Evolutionary conservation across 83 land plant species (phyloP).

Genomic region (Picea mariana): DNA sequence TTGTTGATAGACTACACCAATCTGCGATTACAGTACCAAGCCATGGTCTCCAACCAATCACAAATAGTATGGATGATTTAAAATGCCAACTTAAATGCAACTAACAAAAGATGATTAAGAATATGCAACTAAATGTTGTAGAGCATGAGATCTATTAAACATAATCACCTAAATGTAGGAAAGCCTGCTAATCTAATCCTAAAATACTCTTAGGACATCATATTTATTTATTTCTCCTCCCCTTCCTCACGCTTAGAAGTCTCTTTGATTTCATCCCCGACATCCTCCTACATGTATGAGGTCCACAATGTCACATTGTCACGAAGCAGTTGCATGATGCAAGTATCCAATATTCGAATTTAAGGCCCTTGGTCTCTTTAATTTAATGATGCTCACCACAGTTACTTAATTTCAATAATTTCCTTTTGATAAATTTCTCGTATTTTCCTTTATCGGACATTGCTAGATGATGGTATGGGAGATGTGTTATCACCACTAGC

Average conservation of each 20-base stretch:
- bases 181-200: background rate
- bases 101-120: background rate
- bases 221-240: slow-evolving; percentile 1
- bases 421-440: too few relatives aligned
- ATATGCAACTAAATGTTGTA: background rate
- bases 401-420: too few relatives aligned
- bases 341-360: too few relatives aligned
- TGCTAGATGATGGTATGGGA: too few relatives aligned
- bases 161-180: background rate
- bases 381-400: too few relatives aligned
- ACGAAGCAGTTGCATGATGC: slow-evolving; percentile 23
- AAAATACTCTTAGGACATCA: background rate
- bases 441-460: too few relatives aligned
- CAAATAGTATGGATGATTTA: background rate
- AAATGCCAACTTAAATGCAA: background rate
- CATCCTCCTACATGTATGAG: slow-evolving; percentile 59
- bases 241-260: slow-evolving; percentile 25
- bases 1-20: too few relatives aligned
- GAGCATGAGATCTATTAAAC: slow-evolving; percentile 8
- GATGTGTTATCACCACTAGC: too few relatives aligned
- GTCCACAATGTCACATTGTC: slow-evolving; percentile 60
- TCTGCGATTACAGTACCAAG: background rate
- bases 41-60: slow-evolving; percentile 1
- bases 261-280: slow-evolving; percentile 45
- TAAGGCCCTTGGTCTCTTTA: too few relatives aligned